Evolutionary conservation across 2,329 filamentous ascomycete genomes (phyloP).

Genomic region (Didymella pomorum): DNA sequence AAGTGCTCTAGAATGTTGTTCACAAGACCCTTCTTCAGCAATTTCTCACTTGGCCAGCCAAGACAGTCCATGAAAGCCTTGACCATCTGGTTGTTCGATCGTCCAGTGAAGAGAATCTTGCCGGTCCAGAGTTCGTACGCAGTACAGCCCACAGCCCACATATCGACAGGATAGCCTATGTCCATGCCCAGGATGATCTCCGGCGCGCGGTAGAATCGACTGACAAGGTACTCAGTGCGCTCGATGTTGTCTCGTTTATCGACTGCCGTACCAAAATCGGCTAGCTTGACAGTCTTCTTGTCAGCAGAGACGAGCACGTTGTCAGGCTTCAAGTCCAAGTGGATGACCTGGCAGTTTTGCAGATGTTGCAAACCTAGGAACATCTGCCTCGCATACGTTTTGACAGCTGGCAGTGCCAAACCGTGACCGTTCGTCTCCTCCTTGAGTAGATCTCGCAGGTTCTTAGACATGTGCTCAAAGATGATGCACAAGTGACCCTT

Average conservation of each 20-base stretch:
- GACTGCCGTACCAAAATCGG: conserved; percentile 95
- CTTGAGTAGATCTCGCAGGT: conserved; percentile 90
- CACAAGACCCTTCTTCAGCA: conserved; percentile 75
- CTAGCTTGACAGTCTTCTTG: conserved; percentile 84
- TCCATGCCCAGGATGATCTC: conserved; percentile 98
- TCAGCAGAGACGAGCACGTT: conserved; percentile 76
- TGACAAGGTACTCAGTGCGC: conserved; percentile 93
- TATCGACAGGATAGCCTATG: conserved; percentile 92
- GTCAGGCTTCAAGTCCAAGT: conserved; percentile 96
- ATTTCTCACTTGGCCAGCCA: conserved; percentile 87
- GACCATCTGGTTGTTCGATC: conserved; percentile 98
- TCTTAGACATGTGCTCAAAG: conserved; percentile 87
- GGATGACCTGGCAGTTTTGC: conserved; percentile 90
- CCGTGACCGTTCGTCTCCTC: conserved; percentile 85
- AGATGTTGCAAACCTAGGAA: conserved; percentile 88
- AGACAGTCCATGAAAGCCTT: conserved; percentile 95
- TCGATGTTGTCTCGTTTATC: conserved; percentile 84
- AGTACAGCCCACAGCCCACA: conserved; percentile 98
- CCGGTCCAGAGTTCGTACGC: conserved; percentile 97
- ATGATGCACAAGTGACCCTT: conserved; percentile 96
- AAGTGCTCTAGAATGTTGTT: conserved; percentile 78
- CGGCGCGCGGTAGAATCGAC: conserved; percentile 94
- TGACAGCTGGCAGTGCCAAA: conserved; percentile 86
- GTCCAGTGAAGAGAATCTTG: conserved; percentile 93
- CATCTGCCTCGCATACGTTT: conserved; percentile 91